Evolutionary conservation across 2,329 filamentous ascomycete genomes (phyloP), one percentile per base, ranked within the genome.

Genomic region (Colletotrichum abscissum): DNA sequence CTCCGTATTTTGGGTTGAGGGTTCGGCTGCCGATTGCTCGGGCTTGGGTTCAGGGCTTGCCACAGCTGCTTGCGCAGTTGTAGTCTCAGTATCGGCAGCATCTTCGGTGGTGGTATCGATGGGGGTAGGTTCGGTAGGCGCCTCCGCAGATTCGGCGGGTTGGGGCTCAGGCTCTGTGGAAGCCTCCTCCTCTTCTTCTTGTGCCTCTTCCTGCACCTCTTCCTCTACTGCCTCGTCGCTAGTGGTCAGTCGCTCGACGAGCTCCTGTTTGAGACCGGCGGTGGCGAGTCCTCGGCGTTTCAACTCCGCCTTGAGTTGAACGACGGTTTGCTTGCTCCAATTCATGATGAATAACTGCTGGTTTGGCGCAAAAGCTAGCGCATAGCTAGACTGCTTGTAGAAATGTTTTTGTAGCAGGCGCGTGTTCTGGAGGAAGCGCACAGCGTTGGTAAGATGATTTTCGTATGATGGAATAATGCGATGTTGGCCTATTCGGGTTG

Each of bases 291-390:
- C 91, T 75, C 93, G 90, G 72, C 86, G 87, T 83, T 94, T 95
- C 55, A 95, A 87, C 85, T 95, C 93, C 26, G 90, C 90, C 82
- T 92, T 93, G 72, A 96, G 88, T 78, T 95, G 92, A 42, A 91
- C 86, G 75, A 96, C 94, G 83, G 94, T 95, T 78, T 92, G 88
- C 82, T 85, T 88, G 74, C 81, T 83, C 85, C 87, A 90, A 77
- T 83, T 82, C 86, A 88, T 89, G 75, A 73, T 83, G 76, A 75
- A 33, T 35, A 59, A 35, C 38, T 56, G 33, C 63, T 65, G 30
- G 28, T 26, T 62, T 11, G 49, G 38, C 90, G 52, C 56, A 60
- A 59, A 26, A 11, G 54, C n/a, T 72, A 63, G 30, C 69, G 72
- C 72, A 74, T 74, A 64, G 63, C 69, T 72, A 54, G 72, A 42